These are phyloP conservation scores for Aureobasidium sp. DNA, from an alignment of 2,329 filamentous ascomycete genomes.

Conservation along the genomic window DNA sequence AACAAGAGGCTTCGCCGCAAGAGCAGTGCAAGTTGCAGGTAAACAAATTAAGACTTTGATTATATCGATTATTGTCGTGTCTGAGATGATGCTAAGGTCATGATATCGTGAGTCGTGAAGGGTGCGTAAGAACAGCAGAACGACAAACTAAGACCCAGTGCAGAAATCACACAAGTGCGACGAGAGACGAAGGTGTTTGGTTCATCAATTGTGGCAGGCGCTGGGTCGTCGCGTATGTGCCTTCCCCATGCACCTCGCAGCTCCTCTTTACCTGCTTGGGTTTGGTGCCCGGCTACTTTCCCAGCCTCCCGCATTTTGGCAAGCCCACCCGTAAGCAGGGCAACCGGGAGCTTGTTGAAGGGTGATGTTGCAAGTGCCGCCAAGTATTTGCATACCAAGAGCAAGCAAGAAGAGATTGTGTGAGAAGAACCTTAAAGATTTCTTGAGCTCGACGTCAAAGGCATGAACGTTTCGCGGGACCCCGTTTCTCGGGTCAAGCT, in stretches of 20 bases:
- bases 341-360: slow-evolving; percentile 1
- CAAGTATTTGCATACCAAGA: not conserved
- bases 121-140: not conserved
- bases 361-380: not conserved
- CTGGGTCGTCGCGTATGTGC: not conserved
- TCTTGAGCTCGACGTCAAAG: not conserved
- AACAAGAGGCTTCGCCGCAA: slow-evolving; percentile 5
- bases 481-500: slow-evolving; percentile 7
- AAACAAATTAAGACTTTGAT: not conserved
- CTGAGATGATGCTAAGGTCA: not conserved
- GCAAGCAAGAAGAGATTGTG: too few species aligned
- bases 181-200: slow-evolving; percentile 1
- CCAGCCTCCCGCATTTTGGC: slow-evolving; percentile 13
- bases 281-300: slow-evolving; percentile 10
- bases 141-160: not conserved
- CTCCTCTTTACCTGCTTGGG: slow-evolving; percentile 7
- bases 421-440: not conserved
- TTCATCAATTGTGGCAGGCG: slow-evolving; percentile 11
- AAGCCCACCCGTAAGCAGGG: slow-evolving; percentile 9
- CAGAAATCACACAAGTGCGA: slow-evolving; percentile 5
- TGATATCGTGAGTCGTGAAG: slow-evolving; percentile 4
- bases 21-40: not conserved
- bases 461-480: slow-evolving; percentile 10
- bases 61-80: not conserved
- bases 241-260: slow-evolving; percentile 10